Evolutionary conservation across 2,329 filamentous ascomycete genomes (phyloP).

Genomic region (Tolypocladium sp.): DNA sequence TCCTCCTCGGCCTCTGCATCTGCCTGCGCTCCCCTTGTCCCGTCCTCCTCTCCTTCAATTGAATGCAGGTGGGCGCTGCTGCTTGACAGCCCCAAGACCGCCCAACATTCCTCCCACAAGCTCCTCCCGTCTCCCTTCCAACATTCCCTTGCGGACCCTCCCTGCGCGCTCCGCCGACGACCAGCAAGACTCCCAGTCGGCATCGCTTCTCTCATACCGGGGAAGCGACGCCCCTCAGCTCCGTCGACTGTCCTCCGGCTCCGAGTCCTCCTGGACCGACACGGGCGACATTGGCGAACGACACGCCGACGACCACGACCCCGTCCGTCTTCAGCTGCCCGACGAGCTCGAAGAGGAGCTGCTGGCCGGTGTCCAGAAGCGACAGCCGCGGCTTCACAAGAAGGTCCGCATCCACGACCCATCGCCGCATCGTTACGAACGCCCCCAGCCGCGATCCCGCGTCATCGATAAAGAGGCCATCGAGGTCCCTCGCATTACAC

Average conservation of each 20-base stretch:
- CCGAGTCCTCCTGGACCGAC: conserved; percentile 78
- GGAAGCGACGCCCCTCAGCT: conserved; percentile 31
- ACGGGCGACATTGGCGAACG: conserved; percentile 93
- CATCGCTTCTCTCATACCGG: conserved; percentile 23
- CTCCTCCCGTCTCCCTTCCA: conserved; percentile 62
- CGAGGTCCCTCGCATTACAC: conserved; percentile 61
- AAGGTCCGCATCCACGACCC: conserved; percentile 62
- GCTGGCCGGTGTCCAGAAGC: conserved; percentile 40
- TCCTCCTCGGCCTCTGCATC: conserved; percentile 11
- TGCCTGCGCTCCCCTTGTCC: conserved; percentile 22
- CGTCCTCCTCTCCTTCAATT: conserved; percentile 13
- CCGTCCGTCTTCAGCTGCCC: conserved; percentile 61
- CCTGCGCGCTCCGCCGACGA: conserved; percentile 27
- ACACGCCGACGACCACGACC: conserved; percentile 73
- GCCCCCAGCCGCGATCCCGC: conserved; percentile 28
- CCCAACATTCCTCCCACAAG: conserved; percentile 79
- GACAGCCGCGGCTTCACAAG: conserved; percentile 33
- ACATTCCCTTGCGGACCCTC: conserved; percentile 80
- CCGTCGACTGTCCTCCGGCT: conserved; percentile 43
- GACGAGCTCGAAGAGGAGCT: conserved; percentile 56
- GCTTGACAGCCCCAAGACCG: conserved; percentile 63
- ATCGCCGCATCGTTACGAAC: conserved; percentile 27
- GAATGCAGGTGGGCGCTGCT: conserved; percentile 60
- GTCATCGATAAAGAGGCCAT: conserved; percentile 67
- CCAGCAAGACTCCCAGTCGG: conserved; percentile 31